These are phyloP conservation scores for Rhodotorula sphaerocarpa DNA, from an alignment of 768 basidiomycete species.

Conservation along the genomic window DNA sequence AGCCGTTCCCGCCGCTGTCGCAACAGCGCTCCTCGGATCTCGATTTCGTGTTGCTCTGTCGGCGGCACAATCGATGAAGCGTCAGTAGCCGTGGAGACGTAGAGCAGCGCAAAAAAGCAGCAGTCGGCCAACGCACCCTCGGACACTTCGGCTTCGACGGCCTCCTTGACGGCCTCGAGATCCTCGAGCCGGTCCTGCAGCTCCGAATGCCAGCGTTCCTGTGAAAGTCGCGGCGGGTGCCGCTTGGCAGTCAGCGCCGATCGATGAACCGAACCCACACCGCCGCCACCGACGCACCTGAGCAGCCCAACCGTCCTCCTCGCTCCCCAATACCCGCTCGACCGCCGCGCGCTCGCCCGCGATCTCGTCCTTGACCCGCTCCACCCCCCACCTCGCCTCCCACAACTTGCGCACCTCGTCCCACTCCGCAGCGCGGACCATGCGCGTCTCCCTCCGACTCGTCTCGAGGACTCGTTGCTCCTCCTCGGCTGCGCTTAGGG, in stretches of 20 bases:
- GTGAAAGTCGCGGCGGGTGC: too few species aligned
- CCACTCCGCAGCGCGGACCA: conserved; percentile 7
- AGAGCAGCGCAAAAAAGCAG: too few species aligned
- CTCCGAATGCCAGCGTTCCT: conserved; percentile 28
- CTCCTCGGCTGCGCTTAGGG: background rate
- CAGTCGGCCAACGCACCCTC: conserved; percentile 18
- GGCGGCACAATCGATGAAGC: background rate
- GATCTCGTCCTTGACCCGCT: background rate
- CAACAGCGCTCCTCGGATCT: conserved; percentile 21
- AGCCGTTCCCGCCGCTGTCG: conserved; percentile 9
- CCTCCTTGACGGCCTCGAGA: conserved; percentile 5
- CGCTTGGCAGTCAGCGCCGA: too few species aligned
- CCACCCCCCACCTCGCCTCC: background rate
- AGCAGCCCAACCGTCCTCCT: background rate
- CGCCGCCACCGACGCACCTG: too few species aligned
- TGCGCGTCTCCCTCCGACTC: conserved; percentile 24
- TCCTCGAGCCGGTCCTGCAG: conserved; percentile 11
- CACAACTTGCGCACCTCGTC: background rate
- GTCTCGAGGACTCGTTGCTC: conserved; percentile 11
- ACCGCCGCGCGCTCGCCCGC: background rate
- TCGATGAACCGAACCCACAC: too few species aligned
- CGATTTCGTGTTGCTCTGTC: background rate
- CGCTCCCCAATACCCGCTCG: background rate
- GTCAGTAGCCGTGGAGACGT: background rate
- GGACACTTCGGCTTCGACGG: conserved; percentile 27